phyloP scores from a whole-genome alignment of 495 filamentous ascomycete species.

The Collariella sp. region DNA sequence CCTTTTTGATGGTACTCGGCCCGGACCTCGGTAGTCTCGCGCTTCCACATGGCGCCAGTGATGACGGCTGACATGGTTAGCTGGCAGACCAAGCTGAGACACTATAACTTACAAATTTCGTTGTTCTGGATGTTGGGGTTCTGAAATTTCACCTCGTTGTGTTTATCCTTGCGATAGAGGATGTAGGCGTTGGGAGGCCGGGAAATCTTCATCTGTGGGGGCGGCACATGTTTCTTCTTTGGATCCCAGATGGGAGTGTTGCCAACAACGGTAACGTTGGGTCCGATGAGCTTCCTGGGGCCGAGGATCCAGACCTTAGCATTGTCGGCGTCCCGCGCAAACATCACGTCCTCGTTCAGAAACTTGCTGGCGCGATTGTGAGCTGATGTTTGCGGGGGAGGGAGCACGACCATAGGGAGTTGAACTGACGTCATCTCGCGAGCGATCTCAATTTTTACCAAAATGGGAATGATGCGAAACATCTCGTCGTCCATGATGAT shows the following conservation, averaged over 20 bases:
- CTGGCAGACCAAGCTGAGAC: not conserved
- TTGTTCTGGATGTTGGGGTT: conserved; percentile 18
- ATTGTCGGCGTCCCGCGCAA: conserved; percentile 10
- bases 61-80: conserved; percentile 17
- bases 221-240: conserved; percentile 3
- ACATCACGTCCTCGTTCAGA: conserved; percentile 13
- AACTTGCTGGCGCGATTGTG: conserved; percentile 2
- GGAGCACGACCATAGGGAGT: not conserved
- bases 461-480: conserved; percentile 1
- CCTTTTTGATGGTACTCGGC: conserved; percentile 10
- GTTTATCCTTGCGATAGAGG: conserved; percentile 18
- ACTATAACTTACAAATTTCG: conserved; percentile 17
- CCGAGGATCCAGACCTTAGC: conserved; percentile 11
- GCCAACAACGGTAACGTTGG: conserved; percentile 1
- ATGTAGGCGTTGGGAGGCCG: conserved; percentile 25
- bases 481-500: conserved; percentile 13
- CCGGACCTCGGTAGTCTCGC: conserved; percentile 12
- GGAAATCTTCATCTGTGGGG: conserved; percentile 9
- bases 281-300: conserved; percentile 5
- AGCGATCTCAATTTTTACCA: conserved; percentile 3
- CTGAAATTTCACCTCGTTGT: conserved; percentile 5
- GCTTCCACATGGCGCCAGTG: conserved; percentile 18
- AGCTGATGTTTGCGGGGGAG: not conserved
- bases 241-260: conserved; percentile 9
- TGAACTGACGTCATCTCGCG: conserved; percentile 12